Conservation (phyloP, 2,329 filamentous ascomycete species). For the Epicoccum sorghinum region DNA sequence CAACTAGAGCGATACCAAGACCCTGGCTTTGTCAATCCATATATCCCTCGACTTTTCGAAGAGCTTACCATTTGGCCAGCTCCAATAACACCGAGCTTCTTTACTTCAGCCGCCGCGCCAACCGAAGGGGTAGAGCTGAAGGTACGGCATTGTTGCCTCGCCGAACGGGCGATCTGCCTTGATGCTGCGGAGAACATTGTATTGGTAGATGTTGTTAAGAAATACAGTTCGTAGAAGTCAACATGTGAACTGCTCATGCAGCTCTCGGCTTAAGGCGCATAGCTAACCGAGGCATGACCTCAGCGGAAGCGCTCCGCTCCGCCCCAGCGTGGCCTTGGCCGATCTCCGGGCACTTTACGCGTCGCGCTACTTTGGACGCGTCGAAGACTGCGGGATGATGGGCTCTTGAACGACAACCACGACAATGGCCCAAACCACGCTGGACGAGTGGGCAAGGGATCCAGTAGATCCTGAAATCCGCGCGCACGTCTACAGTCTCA, state of each 20-base stretch:
- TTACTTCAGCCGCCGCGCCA: conserved; percentile 73
- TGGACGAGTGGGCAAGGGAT: conserved; percentile 54
- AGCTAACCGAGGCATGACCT: conserved; percentile 18
- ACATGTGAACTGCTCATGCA: conserved; percentile 27
- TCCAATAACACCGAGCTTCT: conserved; percentile 87
- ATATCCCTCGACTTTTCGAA: not conserved
- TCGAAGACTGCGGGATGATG: conserved; percentile 25
- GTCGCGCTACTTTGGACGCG: conserved; percentile 36
- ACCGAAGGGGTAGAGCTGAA: conserved; percentile 72
- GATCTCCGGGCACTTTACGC: conserved; percentile 38
- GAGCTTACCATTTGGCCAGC: conserved; percentile 88
- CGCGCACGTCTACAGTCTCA: conserved; percentile 90
- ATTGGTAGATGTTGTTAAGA: not conserved
- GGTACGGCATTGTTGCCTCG: conserved; percentile 46
- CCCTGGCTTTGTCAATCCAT: conserved; percentile 64
- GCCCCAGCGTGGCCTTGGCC: conserved; percentile 25
- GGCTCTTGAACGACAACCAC: conserved; percentile 32
- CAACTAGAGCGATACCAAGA: conserved; percentile 92
- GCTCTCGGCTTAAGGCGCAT: conserved; percentile 12
- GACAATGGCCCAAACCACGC: conserved; percentile 46
- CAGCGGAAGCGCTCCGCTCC: conserved; percentile 8
- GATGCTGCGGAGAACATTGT: conserved; percentile 44
- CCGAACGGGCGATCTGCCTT: conserved; percentile 32
- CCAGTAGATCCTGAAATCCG: conserved; percentile 87
- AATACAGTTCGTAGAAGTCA: conserved; percentile 1